These are phyloP conservation scores for Perkinsus marinus DNA, from an alignment of 169 alveolate genomes.

Conservation along the genomic window DNA sequence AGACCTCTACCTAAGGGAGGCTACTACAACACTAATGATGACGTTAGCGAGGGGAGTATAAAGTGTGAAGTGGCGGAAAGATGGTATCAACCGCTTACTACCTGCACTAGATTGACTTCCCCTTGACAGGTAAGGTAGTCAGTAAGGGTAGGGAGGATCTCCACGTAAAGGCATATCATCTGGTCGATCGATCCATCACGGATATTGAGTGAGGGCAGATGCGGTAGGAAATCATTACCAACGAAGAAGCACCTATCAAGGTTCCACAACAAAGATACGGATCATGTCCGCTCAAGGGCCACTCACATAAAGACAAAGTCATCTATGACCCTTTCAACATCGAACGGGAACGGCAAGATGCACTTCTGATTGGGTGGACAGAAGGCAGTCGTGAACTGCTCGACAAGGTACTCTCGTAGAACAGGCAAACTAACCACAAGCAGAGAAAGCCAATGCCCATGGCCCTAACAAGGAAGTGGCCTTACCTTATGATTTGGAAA, in stretches of 20 bases:
- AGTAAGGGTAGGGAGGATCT: slow-evolving; percentile 62
- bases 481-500: no score
- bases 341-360: slow-evolving; percentile 39
- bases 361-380: neutral
- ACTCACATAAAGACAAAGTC: slow-evolving; percentile 85
- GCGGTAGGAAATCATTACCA: slow-evolving; percentile 95
- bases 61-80: no score
- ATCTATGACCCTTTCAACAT: slow-evolving; percentile 85
- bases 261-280: neutral
- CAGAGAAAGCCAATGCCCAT: neutral
- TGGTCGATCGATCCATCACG: slow-evolving; percentile 94
- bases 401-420: slow-evolving; percentile 43
- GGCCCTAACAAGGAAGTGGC: no score
- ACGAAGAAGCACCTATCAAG: slow-evolving; percentile 56
- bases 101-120: neutral
- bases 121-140: slow-evolving; percentile 25
- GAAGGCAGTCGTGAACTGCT: neutral
- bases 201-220: slow-evolving; percentile 78
- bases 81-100: neutral
- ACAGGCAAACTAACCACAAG: slow-evolving; percentile 6
- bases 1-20: neutral
- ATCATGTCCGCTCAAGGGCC: neutral
- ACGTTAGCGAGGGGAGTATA: no score
- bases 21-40: no score
- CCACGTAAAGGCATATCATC: slow-evolving; percentile 75